These are phyloP conservation scores for Sambucus nigra DNA, from an alignment of 129 eudicot genomes.

Conservation along the genomic window DNA sequence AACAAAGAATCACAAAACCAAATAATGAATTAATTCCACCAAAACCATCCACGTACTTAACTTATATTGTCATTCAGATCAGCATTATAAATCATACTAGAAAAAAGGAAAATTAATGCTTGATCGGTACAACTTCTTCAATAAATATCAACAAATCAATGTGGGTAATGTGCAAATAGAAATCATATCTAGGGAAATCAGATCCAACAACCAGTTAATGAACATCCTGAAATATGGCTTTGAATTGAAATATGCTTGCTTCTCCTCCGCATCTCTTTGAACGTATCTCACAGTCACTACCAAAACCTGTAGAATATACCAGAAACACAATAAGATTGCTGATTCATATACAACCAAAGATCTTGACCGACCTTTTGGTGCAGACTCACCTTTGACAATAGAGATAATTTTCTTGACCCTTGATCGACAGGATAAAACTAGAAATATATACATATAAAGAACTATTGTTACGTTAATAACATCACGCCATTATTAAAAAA, in stretches of 20 bases:
- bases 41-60: no score
- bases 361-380: not conserved
- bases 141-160: no score
- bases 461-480: no score
- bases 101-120: no score
- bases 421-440: conserved; percentile 82
- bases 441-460: no score
- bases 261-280: conserved; percentile 87
- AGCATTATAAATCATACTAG: no score
- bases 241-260: conserved; percentile 63
- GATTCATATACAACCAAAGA: not conserved
- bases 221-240: conserved; percentile 95
- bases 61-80: no score
- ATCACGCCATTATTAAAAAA: no score
- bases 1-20: no score
- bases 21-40: no score
- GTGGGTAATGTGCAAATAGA: no score
- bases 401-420: conserved; percentile 63
- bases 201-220: conserved; percentile 76
- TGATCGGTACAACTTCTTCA: no score
- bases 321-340: not conserved
- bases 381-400: conserved; percentile 65
- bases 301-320: conserved; percentile 43
- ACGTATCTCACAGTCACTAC: conserved; percentile 69
- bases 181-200: conserved; percentile 70